Evolutionary conservation across 768 basidiomycete species (phyloP), one percentile per base, ranked within the genome.

Genomic region (Suillus subaureus): DNA sequence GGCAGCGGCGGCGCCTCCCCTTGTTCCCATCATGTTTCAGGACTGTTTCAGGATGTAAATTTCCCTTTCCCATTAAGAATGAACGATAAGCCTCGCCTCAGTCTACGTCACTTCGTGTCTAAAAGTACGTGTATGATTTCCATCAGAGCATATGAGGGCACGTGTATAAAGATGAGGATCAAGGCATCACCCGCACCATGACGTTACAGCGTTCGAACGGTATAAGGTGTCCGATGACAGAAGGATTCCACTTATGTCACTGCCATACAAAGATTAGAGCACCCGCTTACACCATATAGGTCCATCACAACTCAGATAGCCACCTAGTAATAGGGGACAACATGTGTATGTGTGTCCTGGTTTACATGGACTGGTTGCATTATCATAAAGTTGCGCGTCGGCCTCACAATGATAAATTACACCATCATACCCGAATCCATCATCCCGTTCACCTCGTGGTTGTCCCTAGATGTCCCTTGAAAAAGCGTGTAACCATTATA

Each of bases 401-500:
- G 55, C 58, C n/a, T n/a, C n/a, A n/a, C n/a, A n/a, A 56, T 67
- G 67, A 67, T 67, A 39, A 49, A 33, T 23, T 61, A 60, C 62
- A 70, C 60, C 57, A 64, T 23, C 23, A 66, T 56, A 7, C 63
- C 64, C 9, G 51, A 63, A 47, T 71, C 56, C 13, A 52, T 62
- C 64, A 65, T 54, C 6, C 12, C 64, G 1, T 64, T 43, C 51
- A 65, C 67, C 18, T 37, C 40, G 23, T 61, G 4, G 62, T 63
- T 26, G 23, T 16, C 12, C 52, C 54, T 47, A 54, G 60, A 62
- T 35, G 23, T 11, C 6, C 47, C 62, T 55, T 57, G 57, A 62
- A 70, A 64, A 33, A 57, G 47, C 31, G 39, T 61, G 56, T 64
- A 67, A 37, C 61, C 57, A 35, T 71, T 66, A 33, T 56, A 70